These are phyloP conservation scores for Candida maesae DNA, from an alignment of 805 yeast genomes.

Conservation along the genomic window DNA sequence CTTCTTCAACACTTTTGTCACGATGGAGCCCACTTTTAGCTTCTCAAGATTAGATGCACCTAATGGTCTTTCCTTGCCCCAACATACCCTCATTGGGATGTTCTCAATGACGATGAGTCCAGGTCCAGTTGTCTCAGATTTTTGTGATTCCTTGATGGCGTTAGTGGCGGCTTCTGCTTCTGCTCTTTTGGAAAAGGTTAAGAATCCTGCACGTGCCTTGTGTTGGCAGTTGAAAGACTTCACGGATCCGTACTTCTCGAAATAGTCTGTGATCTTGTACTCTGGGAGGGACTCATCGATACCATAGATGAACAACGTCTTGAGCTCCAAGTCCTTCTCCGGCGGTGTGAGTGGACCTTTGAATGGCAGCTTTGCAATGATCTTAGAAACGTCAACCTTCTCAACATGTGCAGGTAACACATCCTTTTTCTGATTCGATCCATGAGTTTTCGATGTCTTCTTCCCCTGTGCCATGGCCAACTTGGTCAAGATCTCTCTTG, in stretches of 20 bases:
- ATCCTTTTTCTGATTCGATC: constrained; percentile 9
- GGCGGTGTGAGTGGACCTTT: constrained; percentile 51
- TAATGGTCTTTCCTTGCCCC: constrained; percentile 48
- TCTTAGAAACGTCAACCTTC: constrained; percentile 44
- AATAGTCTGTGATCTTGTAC: constrained; percentile 49
- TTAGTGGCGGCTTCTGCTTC: constrained; percentile 45
- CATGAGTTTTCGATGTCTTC: constrained; percentile 12
- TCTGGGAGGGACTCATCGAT: constrained; percentile 64
- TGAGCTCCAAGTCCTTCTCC: constrained; percentile 34
- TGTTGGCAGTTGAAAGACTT: constrained; percentile 50
- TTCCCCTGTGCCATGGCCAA: constrained; percentile 27
- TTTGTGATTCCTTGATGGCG: constrained; percentile 21
- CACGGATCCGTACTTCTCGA: constrained; percentile 44
- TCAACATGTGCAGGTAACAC: constrained; percentile 18
- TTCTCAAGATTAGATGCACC: constrained; percentile 43
- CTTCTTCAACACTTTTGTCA: constrained; percentile 49
- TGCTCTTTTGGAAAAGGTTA: constrained; percentile 46
- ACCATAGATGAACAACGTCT: constrained; percentile 73
- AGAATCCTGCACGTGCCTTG: constrained; percentile 59
- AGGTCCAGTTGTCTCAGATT: constrained; percentile 23
- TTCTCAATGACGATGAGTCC: constrained; percentile 33
- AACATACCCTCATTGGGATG: constrained; percentile 47
- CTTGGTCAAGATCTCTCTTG: constrained; percentile 48
- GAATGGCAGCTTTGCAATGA: constrained; percentile 63
- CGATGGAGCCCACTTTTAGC: constrained; percentile 45